These are phyloP conservation scores for Ephemerocybe angulata DNA, from an alignment of 768 basidiomycete species.

Conservation along the genomic window DNA sequence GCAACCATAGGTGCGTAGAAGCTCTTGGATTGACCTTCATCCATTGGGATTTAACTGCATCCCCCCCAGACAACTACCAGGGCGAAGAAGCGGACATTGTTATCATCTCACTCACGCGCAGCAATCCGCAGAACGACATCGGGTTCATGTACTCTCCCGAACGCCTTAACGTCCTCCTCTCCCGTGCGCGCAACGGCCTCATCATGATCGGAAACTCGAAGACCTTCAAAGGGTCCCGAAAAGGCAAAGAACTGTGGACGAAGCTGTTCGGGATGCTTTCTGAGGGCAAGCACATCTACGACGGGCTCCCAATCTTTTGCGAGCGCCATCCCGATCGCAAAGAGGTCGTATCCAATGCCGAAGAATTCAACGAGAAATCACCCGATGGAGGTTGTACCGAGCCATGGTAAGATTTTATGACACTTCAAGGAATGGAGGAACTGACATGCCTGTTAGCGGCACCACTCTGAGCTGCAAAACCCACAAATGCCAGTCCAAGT, in stretches of 20 bases:
- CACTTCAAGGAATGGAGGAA: neutral
- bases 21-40: neutral
- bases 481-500: constrained; percentile 57
- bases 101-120: constrained; percentile 56
- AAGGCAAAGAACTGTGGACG: constrained; percentile 51
- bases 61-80: constrained; percentile 64
- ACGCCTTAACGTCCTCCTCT: constrained; percentile 67
- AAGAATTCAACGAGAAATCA: constrained; percentile 46
- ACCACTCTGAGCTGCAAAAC: constrained; percentile 44
- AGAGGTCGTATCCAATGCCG: constrained; percentile 34
- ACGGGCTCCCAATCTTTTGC: constrained; percentile 59
- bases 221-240: constrained; percentile 52
- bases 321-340: constrained; percentile 47
- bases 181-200: constrained; percentile 60
- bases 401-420: constrained; percentile 45
- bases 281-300: constrained; percentile 43
- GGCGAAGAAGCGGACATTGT: constrained; percentile 74
- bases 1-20: constrained; percentile 59
- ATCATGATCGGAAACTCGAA: constrained; percentile 63
- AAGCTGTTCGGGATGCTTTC: constrained; percentile 44
- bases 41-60: neutral
- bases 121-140: constrained; percentile 52
- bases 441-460: constrained; percentile 34
- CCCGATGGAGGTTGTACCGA: constrained; percentile 63
- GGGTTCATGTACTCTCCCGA: constrained; percentile 73